Evolutionary conservation across 2,329 filamentous ascomycete genomes (phyloP), one percentile per base, ranked within the genome.

Genomic region (Mariannaea elegans): DNA sequence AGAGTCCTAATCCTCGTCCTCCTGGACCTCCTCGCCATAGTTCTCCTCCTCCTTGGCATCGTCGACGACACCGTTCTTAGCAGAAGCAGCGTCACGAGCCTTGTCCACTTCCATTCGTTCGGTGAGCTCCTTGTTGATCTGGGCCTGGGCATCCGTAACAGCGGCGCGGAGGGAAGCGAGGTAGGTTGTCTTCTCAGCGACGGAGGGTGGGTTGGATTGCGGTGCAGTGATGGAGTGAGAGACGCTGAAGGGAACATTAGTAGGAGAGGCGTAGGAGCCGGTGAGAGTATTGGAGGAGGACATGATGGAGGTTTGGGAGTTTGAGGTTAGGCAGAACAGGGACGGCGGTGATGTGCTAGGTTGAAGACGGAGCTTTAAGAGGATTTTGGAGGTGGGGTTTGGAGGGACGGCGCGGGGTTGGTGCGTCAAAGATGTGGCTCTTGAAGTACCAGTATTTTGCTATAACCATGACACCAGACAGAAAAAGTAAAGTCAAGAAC

Each of bases 11-110:
- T 76, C 74, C 31, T 85, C 85, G 55, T 91, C 89, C 39, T 91
- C 89, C 48, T 89, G 87, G 12, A 88, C 85, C 74, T 97, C 93
- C 75, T 97, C 93, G 46, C 93, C 93, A 73, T 97, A 97, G 72
- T 93, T 90, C 69, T 91, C 87, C 72, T 93, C 91, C 71, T 89
- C 87, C 62, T 84, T 83, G 10, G 75, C 80, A 60, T 89, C 86
- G 60, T 87, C 82, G 9, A 80, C 70, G 8, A 59, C 68, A 59
- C 71, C 60, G 32, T 44, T 63, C 19, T 56, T 49, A 14, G 44
- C 56, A 70, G 50, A 41, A 3, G 75, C 74, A 1, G 76, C 76
- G 14, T 81, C 81, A 13, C 78, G 77, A 8, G 76, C 78, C 71
- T 89, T 90, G 72, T 93, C 90, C 62, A 90, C 83, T 34, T 89